Conservation (phyloP, 495 filamentous ascomycete species). For the Aspergillus sclerotiicarbonarius region DNA sequence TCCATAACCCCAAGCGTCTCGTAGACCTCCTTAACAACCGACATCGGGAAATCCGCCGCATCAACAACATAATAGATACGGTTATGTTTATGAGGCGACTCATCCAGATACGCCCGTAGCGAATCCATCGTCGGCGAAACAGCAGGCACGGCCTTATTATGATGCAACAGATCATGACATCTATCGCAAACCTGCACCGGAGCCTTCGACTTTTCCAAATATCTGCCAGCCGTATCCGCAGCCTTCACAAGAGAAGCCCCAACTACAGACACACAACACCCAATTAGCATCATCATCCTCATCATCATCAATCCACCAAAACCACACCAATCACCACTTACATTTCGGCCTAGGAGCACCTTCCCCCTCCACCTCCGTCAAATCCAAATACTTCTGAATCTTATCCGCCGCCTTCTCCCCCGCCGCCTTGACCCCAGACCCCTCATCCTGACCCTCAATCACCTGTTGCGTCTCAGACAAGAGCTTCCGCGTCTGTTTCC, state of each 20-base stretch:
- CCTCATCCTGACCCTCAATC: constrained; percentile 30
- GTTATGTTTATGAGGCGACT: constrained; percentile 82
- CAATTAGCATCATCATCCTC: background rate
- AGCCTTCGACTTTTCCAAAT: constrained; percentile 19
- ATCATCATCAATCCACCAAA: background rate
- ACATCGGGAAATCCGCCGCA: constrained; percentile 95
- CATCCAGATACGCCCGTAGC: constrained; percentile 74
- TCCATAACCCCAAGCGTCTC: constrained; percentile 58
- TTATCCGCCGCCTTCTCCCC: constrained; percentile 21
- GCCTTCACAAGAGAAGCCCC: constrained; percentile 40
- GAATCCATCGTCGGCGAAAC: constrained; percentile 74
- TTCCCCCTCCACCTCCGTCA: constrained; percentile 3
- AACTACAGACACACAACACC: constrained; percentile 22
- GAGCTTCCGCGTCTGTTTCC: constrained; percentile 46
- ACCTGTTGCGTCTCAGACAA: constrained; percentile 40
- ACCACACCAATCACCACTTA: constrained; percentile 12
- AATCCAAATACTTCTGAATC: constrained; percentile 7
- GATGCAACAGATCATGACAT: constrained; percentile 78
- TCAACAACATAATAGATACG: constrained; percentile 98
- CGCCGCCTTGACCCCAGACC: constrained; percentile 14
- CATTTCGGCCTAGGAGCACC: constrained; percentile 20
- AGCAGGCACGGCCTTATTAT: constrained; percentile 66
- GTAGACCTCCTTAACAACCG: constrained; percentile 67
- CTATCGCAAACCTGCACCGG: constrained; percentile 68
- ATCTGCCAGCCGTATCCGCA: constrained; percentile 22